Evolutionary conservation across 805 yeast genomes (phyloP).

Genomic region (Starmerella bacillaris): DNA sequence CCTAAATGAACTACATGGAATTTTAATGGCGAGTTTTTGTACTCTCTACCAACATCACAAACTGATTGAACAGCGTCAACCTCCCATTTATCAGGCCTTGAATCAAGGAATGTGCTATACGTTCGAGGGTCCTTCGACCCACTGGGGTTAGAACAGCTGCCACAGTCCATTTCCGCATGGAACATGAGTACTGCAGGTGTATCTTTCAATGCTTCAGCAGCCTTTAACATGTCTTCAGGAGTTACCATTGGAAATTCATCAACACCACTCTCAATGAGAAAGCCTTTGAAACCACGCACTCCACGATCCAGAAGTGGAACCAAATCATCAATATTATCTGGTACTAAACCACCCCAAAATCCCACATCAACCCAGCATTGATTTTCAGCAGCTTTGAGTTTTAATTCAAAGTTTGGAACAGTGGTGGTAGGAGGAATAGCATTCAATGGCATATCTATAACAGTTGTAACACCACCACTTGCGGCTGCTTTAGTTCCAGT

Average conservation of each 20-base stretch:
- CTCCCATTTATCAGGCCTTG: constrained; percentile 84
- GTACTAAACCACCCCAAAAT: constrained; percentile 92
- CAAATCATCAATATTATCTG: constrained; percentile 51
- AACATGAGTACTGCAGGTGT: constrained; percentile 64
- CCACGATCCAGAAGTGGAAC: constrained; percentile 66
- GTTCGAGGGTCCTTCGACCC: too few relatives aligned
- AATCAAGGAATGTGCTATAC: constrained; percentile 58
- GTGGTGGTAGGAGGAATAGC: constrained; percentile 94
- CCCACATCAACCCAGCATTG: constrained; percentile 88
- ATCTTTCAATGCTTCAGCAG: constrained; percentile 44
- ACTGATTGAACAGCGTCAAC: constrained; percentile 63
- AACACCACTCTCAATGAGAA: constrained; percentile 81
- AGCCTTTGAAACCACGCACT: constrained; percentile 87
- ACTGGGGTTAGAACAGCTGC: constrained; percentile 45
- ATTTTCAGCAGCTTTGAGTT: constrained; percentile 58
- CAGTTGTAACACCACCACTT: constrained; percentile 90
- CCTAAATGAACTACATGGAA: constrained; percentile 85
- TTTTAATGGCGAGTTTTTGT: constrained; percentile 21
- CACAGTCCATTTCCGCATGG: constrained; percentile 70
- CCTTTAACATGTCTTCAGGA: constrained; percentile 42
- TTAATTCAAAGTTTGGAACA: constrained; percentile 51
- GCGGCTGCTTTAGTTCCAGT: constrained; percentile 92
- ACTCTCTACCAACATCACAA: constrained; percentile 36
- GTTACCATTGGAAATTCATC: constrained; percentile 80
- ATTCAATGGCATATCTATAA: constrained; percentile 88